Evolutionary conservation across 176 grass and related monocot genomes (phyloP).

Genomic region (Miscanthus lutarioriparius): DNA sequence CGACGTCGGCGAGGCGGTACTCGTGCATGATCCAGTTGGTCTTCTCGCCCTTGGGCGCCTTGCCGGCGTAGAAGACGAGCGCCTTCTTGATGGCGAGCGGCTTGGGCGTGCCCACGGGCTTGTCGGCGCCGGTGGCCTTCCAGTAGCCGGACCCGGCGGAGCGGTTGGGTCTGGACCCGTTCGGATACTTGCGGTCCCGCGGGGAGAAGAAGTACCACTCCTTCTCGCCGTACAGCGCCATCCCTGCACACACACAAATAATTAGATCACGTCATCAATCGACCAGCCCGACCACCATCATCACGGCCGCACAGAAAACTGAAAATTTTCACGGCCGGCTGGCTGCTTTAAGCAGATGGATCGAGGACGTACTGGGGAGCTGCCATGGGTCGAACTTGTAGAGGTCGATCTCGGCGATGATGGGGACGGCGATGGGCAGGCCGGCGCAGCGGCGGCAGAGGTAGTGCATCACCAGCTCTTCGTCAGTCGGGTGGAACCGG

Average conservation of each 20-base stretch:
- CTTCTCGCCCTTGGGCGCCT: constrained; percentile 93
- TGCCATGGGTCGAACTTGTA: constrained; percentile 97
- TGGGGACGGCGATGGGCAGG: constrained; percentile 73
- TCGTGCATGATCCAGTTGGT: constrained; percentile 99
- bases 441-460: constrained; percentile 87
- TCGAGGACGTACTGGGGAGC: constrained; percentile 55
- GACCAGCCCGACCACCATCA: not conserved
- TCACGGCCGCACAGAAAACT: not conserved
- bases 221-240: constrained; percentile 88
- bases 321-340: too few species aligned
- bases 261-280: not conserved
- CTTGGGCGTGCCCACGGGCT: constrained; percentile 70
- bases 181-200: constrained; percentile 89
- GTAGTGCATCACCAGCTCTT: constrained; percentile 93
- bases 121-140: constrained; percentile 89
- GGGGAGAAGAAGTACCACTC: constrained; percentile 98
- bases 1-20: constrained; percentile 89
- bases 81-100: constrained; percentile 88
- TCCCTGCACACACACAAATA: constrained; percentile 1
- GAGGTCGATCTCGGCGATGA: constrained; percentile 92
- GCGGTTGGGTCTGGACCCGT: constrained; percentile 79
- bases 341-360: not conserved
- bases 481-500: constrained; percentile 98
- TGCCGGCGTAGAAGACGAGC: constrained; percentile 84
- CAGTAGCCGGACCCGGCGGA: constrained; percentile 83